Conservation (phyloP, 441 rosid genomes). For the Euphorbia schlechtendalii region DNA sequence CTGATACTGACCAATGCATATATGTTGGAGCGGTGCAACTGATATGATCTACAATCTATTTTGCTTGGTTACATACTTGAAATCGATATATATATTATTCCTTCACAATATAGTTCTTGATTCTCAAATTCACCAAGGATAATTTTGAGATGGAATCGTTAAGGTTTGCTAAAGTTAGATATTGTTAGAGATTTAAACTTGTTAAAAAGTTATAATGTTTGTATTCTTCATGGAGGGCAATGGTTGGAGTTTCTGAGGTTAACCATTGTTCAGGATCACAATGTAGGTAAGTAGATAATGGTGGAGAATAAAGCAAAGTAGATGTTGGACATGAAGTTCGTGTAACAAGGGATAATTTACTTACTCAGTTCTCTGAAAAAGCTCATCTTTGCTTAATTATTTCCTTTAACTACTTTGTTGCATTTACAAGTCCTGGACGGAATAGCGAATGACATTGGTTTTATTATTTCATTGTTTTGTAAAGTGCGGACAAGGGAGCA, state of each 20-base stretch:
- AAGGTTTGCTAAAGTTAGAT: background rate
- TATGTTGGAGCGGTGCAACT: background rate
- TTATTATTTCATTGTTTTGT: constrained; percentile 20
- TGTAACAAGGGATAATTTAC: constrained; percentile 35
- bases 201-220: constrained; percentile 4
- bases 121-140: background rate
- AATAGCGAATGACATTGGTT: constrained; percentile 11
- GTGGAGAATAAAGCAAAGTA: constrained; percentile 44
- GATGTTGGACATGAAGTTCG: constrained; percentile 53
- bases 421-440: constrained; percentile 11
- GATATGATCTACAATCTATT: background rate
- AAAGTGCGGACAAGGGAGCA: constrained; percentile 97
- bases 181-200: background rate
- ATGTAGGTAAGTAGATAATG: constrained; percentile 63
- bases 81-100: background rate
- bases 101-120: background rate
- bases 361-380: constrained; percentile 21
- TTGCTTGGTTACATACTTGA: background rate
- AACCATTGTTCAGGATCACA: constrained; percentile 38
- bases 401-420: constrained; percentile 13
- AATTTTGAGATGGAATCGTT: background rate
- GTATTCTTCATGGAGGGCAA: constrained; percentile 12
- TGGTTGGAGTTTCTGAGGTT: constrained; percentile 20
- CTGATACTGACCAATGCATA: too few species aligned
- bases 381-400: constrained; percentile 5